Evolutionary conservation across 2,329 filamentous ascomycete species (phyloP).

Genomic region (Nemania abortiva): DNA sequence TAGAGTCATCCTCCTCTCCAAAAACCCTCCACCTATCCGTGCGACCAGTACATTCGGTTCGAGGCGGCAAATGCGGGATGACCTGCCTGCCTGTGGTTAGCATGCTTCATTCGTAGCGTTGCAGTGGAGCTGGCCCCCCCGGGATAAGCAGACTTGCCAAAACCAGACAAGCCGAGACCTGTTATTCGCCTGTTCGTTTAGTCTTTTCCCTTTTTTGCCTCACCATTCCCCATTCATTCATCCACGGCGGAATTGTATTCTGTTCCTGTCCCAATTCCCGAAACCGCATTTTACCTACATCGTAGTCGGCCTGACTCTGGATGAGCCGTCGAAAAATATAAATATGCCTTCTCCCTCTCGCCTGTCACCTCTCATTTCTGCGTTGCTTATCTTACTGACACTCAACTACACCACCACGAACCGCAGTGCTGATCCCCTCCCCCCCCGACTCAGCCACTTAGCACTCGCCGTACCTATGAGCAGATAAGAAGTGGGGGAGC

Average conservation of each 20-base stretch:
- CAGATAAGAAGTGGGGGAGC: constrained; percentile 17
- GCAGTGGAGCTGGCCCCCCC: constrained; percentile 26
- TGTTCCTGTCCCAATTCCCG: constrained; percentile 17
- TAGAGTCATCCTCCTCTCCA: constrained; percentile 2
- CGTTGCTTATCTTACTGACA: not conserved
- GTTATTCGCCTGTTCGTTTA: constrained; percentile 35
- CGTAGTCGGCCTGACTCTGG: not conserved
- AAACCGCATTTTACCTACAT: not conserved
- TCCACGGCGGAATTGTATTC: not conserved
- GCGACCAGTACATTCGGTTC: constrained; percentile 28
- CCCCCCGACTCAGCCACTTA: constrained; percentile 16
- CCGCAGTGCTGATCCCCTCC: not conserved
- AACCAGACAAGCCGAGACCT: constrained; percentile 36
- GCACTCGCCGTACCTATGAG: not conserved
- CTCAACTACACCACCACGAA: not conserved
- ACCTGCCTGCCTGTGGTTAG: not conserved
- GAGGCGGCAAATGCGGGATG: constrained; percentile 32
- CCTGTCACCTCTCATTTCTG: not conserved
- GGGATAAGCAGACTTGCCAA: constrained; percentile 33
- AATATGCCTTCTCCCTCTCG: not conserved
- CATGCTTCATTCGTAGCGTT: not conserved
- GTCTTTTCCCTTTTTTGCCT: constrained; percentile 20
- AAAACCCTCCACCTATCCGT: not conserved
- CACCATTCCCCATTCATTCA: constrained; percentile 7
- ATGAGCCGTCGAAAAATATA: not conserved